Percentiles rank a stretch among this genome's conserved stretches.
phyloP scores from a whole-genome alignment of 352 stramenopile species.

The Aphanomyces cochlioides region DNA sequence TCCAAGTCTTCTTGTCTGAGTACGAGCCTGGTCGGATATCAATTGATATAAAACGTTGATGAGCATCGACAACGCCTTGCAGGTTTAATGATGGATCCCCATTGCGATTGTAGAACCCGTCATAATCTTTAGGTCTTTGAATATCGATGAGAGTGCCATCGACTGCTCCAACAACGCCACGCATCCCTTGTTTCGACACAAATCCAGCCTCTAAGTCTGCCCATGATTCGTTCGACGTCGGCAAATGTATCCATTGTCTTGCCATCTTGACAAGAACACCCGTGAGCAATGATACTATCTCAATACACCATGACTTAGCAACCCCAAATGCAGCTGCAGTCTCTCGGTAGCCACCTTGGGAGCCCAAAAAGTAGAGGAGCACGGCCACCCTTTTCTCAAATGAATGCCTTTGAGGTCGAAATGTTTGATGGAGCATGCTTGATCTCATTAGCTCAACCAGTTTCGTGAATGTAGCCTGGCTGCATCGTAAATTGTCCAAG shows the following conservation, averaged over 20 bases:
- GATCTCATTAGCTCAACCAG: neutral
- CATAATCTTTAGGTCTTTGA: constrained; percentile 9
- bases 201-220: neutral
- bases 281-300: neutral
- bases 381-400: too few species aligned
- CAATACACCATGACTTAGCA: constrained; percentile 6
- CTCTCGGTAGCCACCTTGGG: constrained; percentile 1
- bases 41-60: neutral
- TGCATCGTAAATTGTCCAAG: constrained; percentile 1
- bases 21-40: constrained; percentile 1
- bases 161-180: constrained; percentile 14
- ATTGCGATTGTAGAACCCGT: constrained; percentile 27
- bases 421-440: neutral
- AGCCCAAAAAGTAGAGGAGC: too few species aligned
- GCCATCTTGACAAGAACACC: neutral
- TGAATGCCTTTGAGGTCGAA: neutral
- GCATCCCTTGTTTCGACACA: neutral
- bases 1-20: neutral
- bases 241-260: neutral
- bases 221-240: neutral
- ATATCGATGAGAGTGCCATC: constrained; percentile 25
- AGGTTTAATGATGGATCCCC: constrained; percentile 23
- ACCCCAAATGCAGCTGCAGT: neutral
- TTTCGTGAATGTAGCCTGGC: neutral
- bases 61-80: constrained; percentile 23